Percentiles rank a stretch among this genome's conserved stretches.
Evolutionary conservation across 495 filamentous ascomycete species (phyloP).

Genomic region (Neurospora sp.): DNA sequence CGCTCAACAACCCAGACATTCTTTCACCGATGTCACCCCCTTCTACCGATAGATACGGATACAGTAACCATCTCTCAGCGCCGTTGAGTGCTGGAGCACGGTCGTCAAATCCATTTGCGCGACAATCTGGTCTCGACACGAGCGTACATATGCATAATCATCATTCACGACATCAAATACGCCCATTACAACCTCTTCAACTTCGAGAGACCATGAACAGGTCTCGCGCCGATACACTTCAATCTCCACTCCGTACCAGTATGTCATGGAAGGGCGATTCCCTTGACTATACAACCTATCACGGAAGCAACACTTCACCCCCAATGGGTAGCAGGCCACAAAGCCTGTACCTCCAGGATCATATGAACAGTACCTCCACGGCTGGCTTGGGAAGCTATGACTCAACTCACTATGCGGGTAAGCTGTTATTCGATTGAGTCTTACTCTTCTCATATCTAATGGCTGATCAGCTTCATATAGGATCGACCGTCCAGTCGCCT

Average conservation of each 20-base stretch:
- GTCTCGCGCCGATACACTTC: conserved; percentile 46
- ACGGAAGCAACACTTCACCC: conserved; percentile 30
- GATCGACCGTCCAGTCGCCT: conserved; percentile 37
- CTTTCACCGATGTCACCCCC: conserved; percentile 43
- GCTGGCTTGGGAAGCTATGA: conserved; percentile 34
- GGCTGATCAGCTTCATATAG: conserved; percentile 10
- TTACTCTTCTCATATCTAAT: not conserved
- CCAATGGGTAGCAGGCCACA: conserved; percentile 33
- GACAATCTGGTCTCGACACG: conserved; percentile 38
- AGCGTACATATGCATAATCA: conserved; percentile 36
- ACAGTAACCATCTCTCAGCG: conserved; percentile 37
- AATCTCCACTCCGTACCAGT: conserved; percentile 48
- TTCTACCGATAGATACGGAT: conserved; percentile 42
- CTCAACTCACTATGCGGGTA: conserved; percentile 42
- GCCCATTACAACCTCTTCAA: conserved; percentile 46
- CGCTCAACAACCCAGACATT: conserved; percentile 39
- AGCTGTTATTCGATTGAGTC: conserved; percentile 11
- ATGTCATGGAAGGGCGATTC: conserved; percentile 53
- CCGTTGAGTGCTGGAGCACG: conserved; percentile 38
- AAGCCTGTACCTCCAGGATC: conserved; percentile 24
- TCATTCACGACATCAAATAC: conserved; percentile 30
- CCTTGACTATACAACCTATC: conserved; percentile 43
- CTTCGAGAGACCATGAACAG: conserved; percentile 50
- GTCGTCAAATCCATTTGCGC: conserved; percentile 45
- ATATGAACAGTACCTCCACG: conserved; percentile 12